These are phyloP conservation scores for Capillidium heterosporum DNA, from an alignment of 371 early-diverging fungal genomes.

Conservation along the genomic window DNA sequence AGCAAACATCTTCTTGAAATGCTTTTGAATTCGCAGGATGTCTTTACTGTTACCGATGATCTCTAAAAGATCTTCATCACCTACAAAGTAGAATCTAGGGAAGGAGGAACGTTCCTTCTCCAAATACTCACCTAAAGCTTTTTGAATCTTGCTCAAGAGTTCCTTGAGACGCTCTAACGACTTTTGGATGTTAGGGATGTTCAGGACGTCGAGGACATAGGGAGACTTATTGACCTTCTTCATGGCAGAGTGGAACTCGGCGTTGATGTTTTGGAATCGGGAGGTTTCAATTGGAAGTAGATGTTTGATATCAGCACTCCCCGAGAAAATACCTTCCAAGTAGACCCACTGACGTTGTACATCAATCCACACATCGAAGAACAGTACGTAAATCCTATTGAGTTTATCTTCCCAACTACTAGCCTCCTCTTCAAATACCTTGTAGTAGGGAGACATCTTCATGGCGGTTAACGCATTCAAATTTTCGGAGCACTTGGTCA, in stretches of 20 bases:
- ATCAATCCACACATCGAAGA: slow-evolving; percentile 93
- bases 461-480: slow-evolving; percentile 87
- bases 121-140: slow-evolving; percentile 94
- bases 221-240: slow-evolving; percentile 96
- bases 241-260: slow-evolving; percentile 93
- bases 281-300: slow-evolving; percentile 86
- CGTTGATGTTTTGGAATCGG: slow-evolving; percentile 89
- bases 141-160: slow-evolving; percentile 84
- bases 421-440: slow-evolving; percentile 95
- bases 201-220: slow-evolving; percentile 81
- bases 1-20: slow-evolving; percentile 98
- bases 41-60: slow-evolving; percentile 97
- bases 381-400: slow-evolving; percentile 83
- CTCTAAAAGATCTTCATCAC: slow-evolving; percentile 97
- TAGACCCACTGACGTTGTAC: slow-evolving; percentile 99
- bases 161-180: slow-evolving; percentile 88
- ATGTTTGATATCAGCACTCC: slow-evolving; percentile 91
- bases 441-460: slow-evolving; percentile 93
- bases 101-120: slow-evolving; percentile 91
- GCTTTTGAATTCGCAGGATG: slow-evolving; percentile 85
- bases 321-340: slow-evolving; percentile 92
- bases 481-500: slow-evolving; percentile 89
- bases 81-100: slow-evolving; percentile 99
- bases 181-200: slow-evolving; percentile 85
- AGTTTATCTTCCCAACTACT: slow-evolving; percentile 89